Percentiles rank a stretch among this genome's conserved stretches.
These are phyloP conservation scores for Lomentospora prolificans DNA, from an alignment of 2,329 filamentous ascomycete species.

Conservation along the genomic window DNA sequence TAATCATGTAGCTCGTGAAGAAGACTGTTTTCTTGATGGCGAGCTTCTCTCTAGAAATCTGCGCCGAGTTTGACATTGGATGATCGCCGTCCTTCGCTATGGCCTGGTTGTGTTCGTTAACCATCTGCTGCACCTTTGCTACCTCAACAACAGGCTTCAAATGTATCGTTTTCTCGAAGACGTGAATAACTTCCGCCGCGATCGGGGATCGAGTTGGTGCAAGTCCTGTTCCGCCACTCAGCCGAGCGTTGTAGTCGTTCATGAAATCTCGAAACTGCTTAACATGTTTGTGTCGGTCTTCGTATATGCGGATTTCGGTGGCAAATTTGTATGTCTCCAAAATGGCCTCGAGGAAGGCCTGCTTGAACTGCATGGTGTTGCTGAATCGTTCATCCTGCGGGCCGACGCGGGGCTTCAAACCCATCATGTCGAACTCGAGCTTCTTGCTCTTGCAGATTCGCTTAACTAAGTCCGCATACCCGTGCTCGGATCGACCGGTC, in stretches of 20 bases:
- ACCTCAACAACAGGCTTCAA: constrained; percentile 73
- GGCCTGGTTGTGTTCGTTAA: constrained; percentile 73
- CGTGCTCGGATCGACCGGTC: constrained; percentile 72
- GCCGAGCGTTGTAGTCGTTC: constrained; percentile 54
- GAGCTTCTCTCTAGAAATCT: constrained; percentile 30
- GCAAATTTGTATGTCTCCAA: constrained; percentile 79
- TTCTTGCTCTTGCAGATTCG: constrained; percentile 69
- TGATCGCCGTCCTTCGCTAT: constrained; percentile 25
- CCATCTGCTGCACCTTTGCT: constrained; percentile 76
- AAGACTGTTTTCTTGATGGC: constrained; percentile 79
- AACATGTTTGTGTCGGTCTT: constrained; percentile 58
- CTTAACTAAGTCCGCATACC: constrained; percentile 70
- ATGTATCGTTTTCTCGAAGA: constrained; percentile 62
- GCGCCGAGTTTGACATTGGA: neutral
- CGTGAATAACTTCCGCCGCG: constrained; percentile 72
- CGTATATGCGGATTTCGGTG: constrained; percentile 70
- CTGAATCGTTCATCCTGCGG: constrained; percentile 69
- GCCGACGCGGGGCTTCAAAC: constrained; percentile 75
- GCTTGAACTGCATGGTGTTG: constrained; percentile 88
- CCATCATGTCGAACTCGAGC: constrained; percentile 79
- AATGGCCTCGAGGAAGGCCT: constrained; percentile 68
- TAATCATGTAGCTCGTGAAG: constrained; percentile 86
- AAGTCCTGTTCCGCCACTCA: constrained; percentile 30
- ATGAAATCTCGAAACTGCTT: constrained; percentile 82
- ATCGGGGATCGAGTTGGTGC: constrained; percentile 54